These are phyloP conservation scores for Gilbertella persicaria DNA, from an alignment of 371 early-diverging fungal species.

Conservation along the genomic window DNA sequence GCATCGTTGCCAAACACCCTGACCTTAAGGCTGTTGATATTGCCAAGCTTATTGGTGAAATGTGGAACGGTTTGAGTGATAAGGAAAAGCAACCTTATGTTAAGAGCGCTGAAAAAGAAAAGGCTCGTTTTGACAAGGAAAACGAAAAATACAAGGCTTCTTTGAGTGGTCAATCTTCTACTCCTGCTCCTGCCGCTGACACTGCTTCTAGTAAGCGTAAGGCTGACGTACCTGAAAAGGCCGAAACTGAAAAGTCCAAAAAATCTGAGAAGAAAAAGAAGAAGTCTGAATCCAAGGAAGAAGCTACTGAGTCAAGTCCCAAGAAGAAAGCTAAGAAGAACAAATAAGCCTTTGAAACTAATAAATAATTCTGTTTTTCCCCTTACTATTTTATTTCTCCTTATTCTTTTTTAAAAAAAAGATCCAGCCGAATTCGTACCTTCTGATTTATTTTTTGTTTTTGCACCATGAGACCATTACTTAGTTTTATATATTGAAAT, in stretches of 20 bases:
- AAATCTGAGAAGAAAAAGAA: not conserved
- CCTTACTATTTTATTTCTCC: not conserved
- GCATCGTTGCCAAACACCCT: constrained; percentile 72
- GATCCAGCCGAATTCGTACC: not conserved
- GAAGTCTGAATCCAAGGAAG: not conserved
- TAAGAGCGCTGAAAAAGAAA: constrained; percentile 22
- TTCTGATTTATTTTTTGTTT: too few relatives aligned
- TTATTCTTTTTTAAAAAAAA: not conserved
- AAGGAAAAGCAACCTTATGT: constrained; percentile 52
- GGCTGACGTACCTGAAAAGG: not conserved
- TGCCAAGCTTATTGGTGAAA: constrained; percentile 75
- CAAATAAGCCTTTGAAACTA: constrained; percentile 13
- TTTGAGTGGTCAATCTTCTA: not conserved
- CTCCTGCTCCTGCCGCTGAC: too few relatives aligned
- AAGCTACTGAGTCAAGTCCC: not conserved
- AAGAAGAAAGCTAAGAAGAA: constrained; percentile 17
- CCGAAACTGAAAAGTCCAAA: constrained; percentile 5
- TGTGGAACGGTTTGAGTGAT: constrained; percentile 70
- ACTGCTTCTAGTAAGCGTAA: too few relatives aligned
- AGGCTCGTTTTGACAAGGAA: constrained; percentile 19
- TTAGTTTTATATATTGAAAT: too few relatives aligned
- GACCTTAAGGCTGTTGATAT: constrained; percentile 46
- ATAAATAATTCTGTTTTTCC: not conserved
- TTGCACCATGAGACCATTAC: too few relatives aligned
- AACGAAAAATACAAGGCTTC: constrained; percentile 7